phyloP scores from a whole-genome alignment of 495 filamentous ascomycete genomes.

The Stereocaulon alpinum region DNA sequence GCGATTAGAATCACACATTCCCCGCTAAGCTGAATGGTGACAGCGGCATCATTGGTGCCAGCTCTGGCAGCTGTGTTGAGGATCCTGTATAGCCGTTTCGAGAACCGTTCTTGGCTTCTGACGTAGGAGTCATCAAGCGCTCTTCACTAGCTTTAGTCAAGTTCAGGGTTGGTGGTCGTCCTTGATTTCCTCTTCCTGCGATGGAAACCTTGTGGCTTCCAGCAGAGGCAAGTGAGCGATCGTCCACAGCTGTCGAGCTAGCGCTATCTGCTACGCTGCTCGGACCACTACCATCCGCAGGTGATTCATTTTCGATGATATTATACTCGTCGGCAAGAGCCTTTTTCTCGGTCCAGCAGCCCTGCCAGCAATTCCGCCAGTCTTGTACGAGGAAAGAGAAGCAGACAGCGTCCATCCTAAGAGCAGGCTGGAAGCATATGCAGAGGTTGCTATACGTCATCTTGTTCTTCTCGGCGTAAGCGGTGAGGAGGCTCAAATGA shows the following conservation, averaged over 20 bases:
- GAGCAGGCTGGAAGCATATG: conserved; percentile 89
- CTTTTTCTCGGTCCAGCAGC: conserved; percentile 81
- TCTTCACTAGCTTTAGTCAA: conserved; percentile 12
- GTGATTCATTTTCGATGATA: conserved; percentile 35
- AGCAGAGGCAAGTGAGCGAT: conserved; percentile 55
- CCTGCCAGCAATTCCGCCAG: conserved; percentile 92
- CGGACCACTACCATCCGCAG: conserved; percentile 14
- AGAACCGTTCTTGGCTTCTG: background rate
- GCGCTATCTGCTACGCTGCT: conserved; percentile 16
- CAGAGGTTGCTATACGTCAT: conserved; percentile 90
- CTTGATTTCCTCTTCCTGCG: conserved; percentile 4
- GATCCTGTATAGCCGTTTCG: conserved; percentile 22
- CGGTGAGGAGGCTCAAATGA: conserved; percentile 77
- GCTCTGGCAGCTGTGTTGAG: conserved; percentile 42
- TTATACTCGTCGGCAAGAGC: conserved; percentile 64
- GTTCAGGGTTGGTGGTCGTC: conserved; percentile 13
- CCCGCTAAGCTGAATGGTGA: conserved; percentile 36
- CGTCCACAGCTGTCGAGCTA: conserved; percentile 23
- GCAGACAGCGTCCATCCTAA: conserved; percentile 83
- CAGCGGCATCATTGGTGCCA: conserved; percentile 64
- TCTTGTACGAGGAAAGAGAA: conserved; percentile 87
- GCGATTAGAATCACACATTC: background rate
- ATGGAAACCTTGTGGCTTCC: conserved; percentile 46
- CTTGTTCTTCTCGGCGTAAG: conserved; percentile 79
- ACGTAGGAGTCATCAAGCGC: conserved; percentile 20